Evolutionary conservation across 495 filamentous ascomycete genomes (phyloP), one percentile per base, ranked within the genome.

Genomic region (Podospora pseudopauciseta): DNA sequence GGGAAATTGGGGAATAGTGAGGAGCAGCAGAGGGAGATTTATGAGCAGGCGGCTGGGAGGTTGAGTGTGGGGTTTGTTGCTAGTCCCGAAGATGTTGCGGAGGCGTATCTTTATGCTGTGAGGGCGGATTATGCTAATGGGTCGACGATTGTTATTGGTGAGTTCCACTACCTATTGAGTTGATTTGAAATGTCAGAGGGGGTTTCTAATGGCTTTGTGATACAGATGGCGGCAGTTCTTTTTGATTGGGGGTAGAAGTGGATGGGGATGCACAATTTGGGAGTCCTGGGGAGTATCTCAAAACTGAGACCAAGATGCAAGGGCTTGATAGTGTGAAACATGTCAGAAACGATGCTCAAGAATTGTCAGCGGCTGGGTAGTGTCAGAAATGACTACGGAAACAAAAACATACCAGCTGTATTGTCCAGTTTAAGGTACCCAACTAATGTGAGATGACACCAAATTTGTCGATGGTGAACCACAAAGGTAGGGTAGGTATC

Each of bases 51-150:
- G 6, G 67, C 63, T n/a, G 69, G 70, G 56, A 67, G 69, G 58
- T 72, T 79, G n/a, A 69, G 82, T 39, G 81, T 80, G 0, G 80
- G 81, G 26, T 77, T 79, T 68, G 73, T 86, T 59, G 87, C 82
- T 3, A 74, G 70, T 69, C 80, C 84, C 9, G 82, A 83, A 59
- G 82, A 89, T 75, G 75, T 84, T 16, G 86, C 85, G 0, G 85
- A 89, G 78, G 79, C 82, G 13, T 89, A 88, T 80, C 61, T 87
- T 60, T 87, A 84, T 73, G 71, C 80, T 0, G 86, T 87, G 79
- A 80, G 81, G 68, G 86, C 88, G 74, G 69, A 76, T 65, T 84
- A 83, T 77, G 78, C 78, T 4, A 87, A 84, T 20, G 87, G 86
- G 20, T 77, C 74, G 1, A 69, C 74, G 26, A 70, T 86, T 49